phyloP scores from a whole-genome alignment of 345 rosid species.

The Cardiospermum halicacabum region DNA sequence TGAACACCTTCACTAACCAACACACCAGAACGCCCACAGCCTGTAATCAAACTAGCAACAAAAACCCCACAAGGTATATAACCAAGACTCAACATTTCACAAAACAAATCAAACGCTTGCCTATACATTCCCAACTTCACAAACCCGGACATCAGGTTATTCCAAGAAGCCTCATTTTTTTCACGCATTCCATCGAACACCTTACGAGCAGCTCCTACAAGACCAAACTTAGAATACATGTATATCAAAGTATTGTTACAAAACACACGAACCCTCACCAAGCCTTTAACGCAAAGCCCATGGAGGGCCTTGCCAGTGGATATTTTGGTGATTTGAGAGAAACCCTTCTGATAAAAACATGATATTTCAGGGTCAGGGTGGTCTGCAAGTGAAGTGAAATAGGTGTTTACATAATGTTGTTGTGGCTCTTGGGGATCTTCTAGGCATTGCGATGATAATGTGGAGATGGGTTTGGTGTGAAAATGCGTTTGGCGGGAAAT shows the following conservation, averaged over 20 bases:
- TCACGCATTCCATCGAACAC: conserved; percentile 71
- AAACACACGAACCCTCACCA: conserved; percentile 37
- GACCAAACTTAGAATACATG: conserved; percentile 60
- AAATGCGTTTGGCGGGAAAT: conserved; percentile 19
- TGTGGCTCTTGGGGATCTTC: conserved; percentile 9
- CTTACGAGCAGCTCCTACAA: conserved; percentile 38
- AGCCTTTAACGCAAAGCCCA: conserved; percentile 60
- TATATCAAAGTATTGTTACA: conserved; percentile 58
- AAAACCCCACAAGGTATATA: conserved; percentile 52
- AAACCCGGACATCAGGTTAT: conserved; percentile 68
- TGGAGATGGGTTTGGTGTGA: conserved; percentile 28
- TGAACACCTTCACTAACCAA: conserved; percentile 66
- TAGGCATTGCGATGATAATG: conserved; percentile 34
- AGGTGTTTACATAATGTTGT: conserved; percentile 12
- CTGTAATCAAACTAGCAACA: conserved; percentile 68
- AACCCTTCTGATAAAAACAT: conserved; percentile 62
- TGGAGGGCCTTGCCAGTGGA: conserved; percentile 63
- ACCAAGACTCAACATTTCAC: conserved; percentile 37
- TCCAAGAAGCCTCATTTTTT: conserved; percentile 78
- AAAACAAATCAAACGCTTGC: conserved; percentile 42
- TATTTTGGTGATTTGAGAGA: conserved; percentile 59
- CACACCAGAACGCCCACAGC: conserved; percentile 58
- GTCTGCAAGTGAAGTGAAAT: conserved; percentile 36
- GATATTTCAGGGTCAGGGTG: conserved; percentile 60
- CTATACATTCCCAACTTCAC: conserved; percentile 46